These are phyloP conservation scores for Nicotiana benthamiana DNA, from an alignment of 257 asterid species.

Conservation along the genomic window DNA sequence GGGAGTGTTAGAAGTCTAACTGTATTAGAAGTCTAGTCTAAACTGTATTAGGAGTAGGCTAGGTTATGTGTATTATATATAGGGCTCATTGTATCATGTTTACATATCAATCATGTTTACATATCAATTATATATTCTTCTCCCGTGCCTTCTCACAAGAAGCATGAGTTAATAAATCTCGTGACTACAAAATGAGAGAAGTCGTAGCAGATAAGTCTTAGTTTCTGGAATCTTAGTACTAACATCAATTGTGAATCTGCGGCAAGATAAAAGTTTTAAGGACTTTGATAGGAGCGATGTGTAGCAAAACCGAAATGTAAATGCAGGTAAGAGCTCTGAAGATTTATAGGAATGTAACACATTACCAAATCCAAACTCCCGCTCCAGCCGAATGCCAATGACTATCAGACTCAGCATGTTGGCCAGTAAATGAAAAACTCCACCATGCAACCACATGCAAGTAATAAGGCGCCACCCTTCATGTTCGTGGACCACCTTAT, in stretches of 20 bases:
- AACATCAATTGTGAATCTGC: neutral
- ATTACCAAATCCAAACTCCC: slow-evolving; percentile 81
- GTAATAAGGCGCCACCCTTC: slow-evolving; percentile 89
- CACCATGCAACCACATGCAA: slow-evolving; percentile 89
- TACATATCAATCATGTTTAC: no score
- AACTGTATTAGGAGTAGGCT: no score
- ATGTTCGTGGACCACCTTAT: slow-evolving; percentile 61
- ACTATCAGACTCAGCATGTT: slow-evolving; percentile 81
- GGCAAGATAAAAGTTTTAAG: neutral
- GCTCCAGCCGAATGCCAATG: slow-evolving; percentile 86
- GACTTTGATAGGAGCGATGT: neutral
- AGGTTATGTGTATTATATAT: no score
- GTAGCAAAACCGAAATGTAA: neutral
- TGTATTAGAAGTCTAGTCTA: no score
- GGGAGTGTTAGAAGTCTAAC: no score
- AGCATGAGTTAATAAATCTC: neutral
- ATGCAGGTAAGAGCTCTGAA: neutral
- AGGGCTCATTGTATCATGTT: no score
- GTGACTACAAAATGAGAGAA: neutral
- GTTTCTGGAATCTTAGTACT: neutral
- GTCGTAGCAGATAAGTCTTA: neutral
- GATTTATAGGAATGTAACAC: neutral
- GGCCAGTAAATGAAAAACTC: slow-evolving; percentile 83
- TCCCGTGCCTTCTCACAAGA: no score
- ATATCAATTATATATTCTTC: no score